phyloP scores from a whole-genome alignment of 108 stramenopile genomes.

The Phaeodactylum tricornutum region DNA sequence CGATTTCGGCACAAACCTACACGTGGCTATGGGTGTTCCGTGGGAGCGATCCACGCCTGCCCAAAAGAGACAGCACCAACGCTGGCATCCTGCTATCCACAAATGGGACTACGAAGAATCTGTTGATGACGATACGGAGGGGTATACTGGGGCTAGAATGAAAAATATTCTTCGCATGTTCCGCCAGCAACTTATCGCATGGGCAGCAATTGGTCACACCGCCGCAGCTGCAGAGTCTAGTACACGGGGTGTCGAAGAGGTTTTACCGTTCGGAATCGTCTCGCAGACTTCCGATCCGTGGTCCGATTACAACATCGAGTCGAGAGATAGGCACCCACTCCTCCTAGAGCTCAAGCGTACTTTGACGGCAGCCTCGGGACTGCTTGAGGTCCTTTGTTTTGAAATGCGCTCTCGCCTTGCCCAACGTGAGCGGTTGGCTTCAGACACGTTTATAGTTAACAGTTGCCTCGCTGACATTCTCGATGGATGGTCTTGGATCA shows the following conservation, averaged over 20 bases:
- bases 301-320: conserved; percentile 33
- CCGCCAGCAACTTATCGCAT: conserved; percentile 76
- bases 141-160: conserved; percentile 2
- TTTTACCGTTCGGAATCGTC: conserved; percentile 63
- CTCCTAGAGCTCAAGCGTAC: conserved; percentile 67
- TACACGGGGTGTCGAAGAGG: conserved; percentile 55
- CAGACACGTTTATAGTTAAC: conserved; percentile 30
- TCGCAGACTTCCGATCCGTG: conserved; percentile 71
- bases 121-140: conserved; percentile 13
- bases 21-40: conserved; percentile 62
- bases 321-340: conserved; percentile 57
- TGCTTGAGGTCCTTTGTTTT: conserved; percentile 45
- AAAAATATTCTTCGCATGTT: conserved; percentile 52
- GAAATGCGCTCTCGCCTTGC: conserved; percentile 25
- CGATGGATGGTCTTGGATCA: conserved; percentile 54
- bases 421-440: neutral
- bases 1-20: conserved; percentile 61
- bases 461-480: conserved; percentile 53
- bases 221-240: conserved; percentile 72
- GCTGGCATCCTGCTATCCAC: conserved; percentile 65
- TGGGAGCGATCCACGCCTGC: conserved; percentile 39
- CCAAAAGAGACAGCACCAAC: conserved; percentile 23
- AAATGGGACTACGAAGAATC: conserved; percentile 79
- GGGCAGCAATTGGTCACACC: conserved; percentile 77
- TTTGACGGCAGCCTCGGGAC: conserved; percentile 51